Conservation (phyloP, 805 yeast genomes). For the Zygoascus tannicola region DNA sequence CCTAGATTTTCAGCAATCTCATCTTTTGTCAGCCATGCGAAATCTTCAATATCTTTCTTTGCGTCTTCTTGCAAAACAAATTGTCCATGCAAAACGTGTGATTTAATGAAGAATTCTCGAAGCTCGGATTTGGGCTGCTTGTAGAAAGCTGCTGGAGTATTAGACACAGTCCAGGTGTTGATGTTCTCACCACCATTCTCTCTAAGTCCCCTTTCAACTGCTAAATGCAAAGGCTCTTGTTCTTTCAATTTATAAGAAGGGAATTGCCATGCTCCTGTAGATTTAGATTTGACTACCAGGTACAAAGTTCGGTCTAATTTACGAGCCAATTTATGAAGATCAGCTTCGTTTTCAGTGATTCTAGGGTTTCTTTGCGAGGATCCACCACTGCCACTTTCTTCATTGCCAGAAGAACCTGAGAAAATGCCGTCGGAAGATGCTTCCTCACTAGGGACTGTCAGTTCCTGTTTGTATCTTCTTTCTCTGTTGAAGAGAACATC, state of each 20-base stretch:
- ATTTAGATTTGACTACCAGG: slow-evolving; percentile 44
- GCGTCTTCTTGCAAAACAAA: slow-evolving; percentile 40
- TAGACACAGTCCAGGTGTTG: slow-evolving; percentile 87
- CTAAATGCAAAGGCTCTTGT: slow-evolving; percentile 51
- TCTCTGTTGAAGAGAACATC: slow-evolving; percentile 85
- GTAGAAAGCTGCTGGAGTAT: slow-evolving; percentile 70
- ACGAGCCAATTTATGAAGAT: slow-evolving; percentile 60
- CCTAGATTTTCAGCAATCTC: slow-evolving; percentile 54
- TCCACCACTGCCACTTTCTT: slow-evolving; percentile 34
- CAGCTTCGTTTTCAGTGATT: slow-evolving; percentile 64
- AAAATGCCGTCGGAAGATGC: slow-evolving; percentile 21
- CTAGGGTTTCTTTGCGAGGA: slow-evolving; percentile 68
- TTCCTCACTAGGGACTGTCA: slow-evolving; percentile 59
- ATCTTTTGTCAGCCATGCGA: slow-evolving; percentile 76
- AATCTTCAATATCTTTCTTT: slow-evolving; percentile 33
- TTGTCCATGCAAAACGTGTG: slow-evolving; percentile 79
- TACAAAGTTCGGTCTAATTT: slow-evolving; percentile 71
- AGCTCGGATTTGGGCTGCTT: slow-evolving; percentile 14
- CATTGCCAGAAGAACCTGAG: slow-evolving; percentile 4
- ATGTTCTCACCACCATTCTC: slow-evolving; percentile 62
- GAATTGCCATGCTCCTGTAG: slow-evolving; percentile 48
- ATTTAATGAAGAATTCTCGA: slow-evolving; percentile 69
- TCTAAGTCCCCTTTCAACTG: slow-evolving; percentile 69
- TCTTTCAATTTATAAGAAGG: slow-evolving; percentile 54
- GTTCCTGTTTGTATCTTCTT: slow-evolving; percentile 68